phyloP scores from a whole-genome alignment of 2,329 filamentous ascomycete genomes.

The Coniochaeta sp. region DNA sequence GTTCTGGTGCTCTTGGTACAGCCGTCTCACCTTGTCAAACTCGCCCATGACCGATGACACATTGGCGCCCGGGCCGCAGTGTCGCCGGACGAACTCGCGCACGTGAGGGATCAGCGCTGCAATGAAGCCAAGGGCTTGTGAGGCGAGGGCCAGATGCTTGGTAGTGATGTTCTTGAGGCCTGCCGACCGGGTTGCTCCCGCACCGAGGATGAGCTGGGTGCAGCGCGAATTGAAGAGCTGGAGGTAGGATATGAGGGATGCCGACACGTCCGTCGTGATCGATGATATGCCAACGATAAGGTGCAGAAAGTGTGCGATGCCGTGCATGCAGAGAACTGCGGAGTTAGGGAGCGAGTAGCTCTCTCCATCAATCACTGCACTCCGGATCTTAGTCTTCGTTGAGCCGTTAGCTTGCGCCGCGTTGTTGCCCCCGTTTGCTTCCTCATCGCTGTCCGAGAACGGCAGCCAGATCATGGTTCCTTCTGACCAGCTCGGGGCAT shows the following conservation, averaged over 20 bases:
- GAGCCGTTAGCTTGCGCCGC: constrained; percentile 37
- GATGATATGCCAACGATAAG: constrained; percentile 80
- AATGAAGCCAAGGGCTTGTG: constrained; percentile 81
- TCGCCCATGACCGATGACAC: constrained; percentile 63
- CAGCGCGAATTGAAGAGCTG: constrained; percentile 93
- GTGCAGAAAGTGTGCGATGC: constrained; percentile 75
- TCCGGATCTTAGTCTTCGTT: constrained; percentile 54
- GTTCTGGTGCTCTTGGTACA: constrained; percentile 83
- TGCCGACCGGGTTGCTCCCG: constrained; percentile 80
- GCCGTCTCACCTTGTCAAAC: constrained; percentile 78
- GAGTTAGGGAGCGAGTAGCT: constrained; percentile 81
- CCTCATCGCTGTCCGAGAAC: constrained; percentile 28
- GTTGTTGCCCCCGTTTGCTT: constrained; percentile 11
- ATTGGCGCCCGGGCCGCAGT: constrained; percentile 43
- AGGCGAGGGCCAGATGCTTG: constrained; percentile 86
- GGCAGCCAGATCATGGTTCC: constrained; percentile 52
- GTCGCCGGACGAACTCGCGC: constrained; percentile 81
- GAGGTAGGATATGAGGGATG: constrained; percentile 74
- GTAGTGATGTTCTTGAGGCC: constrained; percentile 95
- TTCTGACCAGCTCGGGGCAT: constrained; percentile 60
- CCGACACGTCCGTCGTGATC: constrained; percentile 77
- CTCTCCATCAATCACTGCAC: constrained; percentile 75
- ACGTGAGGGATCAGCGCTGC: constrained; percentile 83
- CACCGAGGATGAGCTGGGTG: constrained; percentile 92
- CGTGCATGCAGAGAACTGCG: constrained; percentile 71